Conservation (phyloP, 2,329 filamentous ascomycete species). For the Aspergillus sp. region DNA sequence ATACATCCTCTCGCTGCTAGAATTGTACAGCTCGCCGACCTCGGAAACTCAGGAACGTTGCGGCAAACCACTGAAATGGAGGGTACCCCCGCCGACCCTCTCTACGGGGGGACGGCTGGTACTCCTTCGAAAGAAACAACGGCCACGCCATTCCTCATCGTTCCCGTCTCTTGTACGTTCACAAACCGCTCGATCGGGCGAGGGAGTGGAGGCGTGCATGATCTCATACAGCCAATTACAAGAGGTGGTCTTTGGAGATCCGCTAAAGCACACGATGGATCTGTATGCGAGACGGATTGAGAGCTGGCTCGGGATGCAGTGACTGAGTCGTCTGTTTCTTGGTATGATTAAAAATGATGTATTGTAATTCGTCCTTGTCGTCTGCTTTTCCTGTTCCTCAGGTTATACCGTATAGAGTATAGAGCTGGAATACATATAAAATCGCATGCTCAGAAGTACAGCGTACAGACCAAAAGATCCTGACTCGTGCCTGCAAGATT, state of each 20-base stretch:
- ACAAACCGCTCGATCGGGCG: constrained; percentile 20
- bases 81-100: constrained; percentile 38
- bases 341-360: neutral
- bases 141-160: neutral
- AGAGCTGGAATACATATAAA: no score
- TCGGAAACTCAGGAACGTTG: constrained; percentile 27
- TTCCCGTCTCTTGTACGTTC: neutral
- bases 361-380: no score
- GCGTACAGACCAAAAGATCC: no score
- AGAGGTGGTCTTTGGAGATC: constrained; percentile 70
- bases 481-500: no score
- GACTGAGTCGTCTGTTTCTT: neutral
- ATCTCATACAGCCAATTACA: constrained; percentile 61
- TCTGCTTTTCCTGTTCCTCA: no score
- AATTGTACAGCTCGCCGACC: constrained; percentile 57
- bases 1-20: constrained; percentile 64
- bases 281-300: constrained; percentile 67
- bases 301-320: constrained; percentile 13
- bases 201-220: constrained; percentile 60
- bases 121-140: constrained; percentile 45
- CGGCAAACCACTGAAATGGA: constrained; percentile 15
- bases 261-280: constrained; percentile 70
- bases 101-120: constrained; percentile 64
- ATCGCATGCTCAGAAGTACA: no score
- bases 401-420: no score